Base-by-base conservation (phyloP, 192 early-diverging fungal genomes). In the Backusella tarrabulga region DNA sequence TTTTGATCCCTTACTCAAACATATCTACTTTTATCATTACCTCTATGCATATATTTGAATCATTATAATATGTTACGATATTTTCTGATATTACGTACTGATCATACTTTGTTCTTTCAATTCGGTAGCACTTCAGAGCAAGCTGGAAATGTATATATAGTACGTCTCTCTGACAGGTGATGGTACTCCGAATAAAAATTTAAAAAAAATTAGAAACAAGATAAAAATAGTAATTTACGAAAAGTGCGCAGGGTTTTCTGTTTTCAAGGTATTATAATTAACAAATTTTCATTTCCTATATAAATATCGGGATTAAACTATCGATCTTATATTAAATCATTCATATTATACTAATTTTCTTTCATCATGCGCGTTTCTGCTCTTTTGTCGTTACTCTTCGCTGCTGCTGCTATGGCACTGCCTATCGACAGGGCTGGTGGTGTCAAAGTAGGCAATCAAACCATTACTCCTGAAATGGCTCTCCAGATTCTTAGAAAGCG, bases 261-360 rank as follows among this genome's bases (percentile, higher is more conserved):
- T 63, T 63, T 63, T 63, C 56, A 63, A 63, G 56, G 56, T 63
- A 23, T 63, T 63, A 26, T 26, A 63, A 63, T 63, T 63, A 63
- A 63, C 26, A 12, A 14, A 14, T 29, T 32, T 23, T 63, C n/a
- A 29, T 14, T 63, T 23, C 54, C 21, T 63, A 63, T 63, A 63
- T 63, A 63, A 63, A 63, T 29, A 63, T 63, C 3, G 56, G 3
- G 23, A 63, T 29, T 63, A 63, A 63, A 12, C 46, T n/a, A 26
- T 29, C 3, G 2, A 26, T 29, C 29, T 3, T 14, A 9, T 63
- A 63, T 14, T 63, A 63, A 63, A 29, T 63, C 23, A 14, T 14
- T 26, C 1, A 4, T 63, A 1, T 32, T 29, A 29, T 29, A 63
- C 9, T 9, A 21, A 26, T 11, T 63, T 29, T 72, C 6, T 14